Evolutionary conservation across 2,329 filamentous ascomycete species (phyloP).

Genomic region (Botryotinia narcissicola): DNA sequence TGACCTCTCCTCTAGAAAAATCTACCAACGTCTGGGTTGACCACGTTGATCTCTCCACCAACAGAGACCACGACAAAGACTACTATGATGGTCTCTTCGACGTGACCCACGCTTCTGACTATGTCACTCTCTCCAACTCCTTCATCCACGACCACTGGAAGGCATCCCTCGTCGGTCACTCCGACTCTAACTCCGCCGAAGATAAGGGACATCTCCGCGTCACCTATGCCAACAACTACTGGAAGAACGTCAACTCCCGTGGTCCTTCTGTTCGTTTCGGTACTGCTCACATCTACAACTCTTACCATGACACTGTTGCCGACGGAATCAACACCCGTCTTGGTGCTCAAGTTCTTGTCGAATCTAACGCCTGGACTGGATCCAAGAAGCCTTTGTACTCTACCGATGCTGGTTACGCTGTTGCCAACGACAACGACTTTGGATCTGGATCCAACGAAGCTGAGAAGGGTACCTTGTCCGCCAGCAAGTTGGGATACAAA

Average conservation of each 20-base stretch:
- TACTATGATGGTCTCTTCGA: constrained; percentile 46
- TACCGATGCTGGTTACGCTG: constrained; percentile 42
- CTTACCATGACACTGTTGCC: constrained; percentile 13
- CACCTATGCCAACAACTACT: constrained; percentile 32
- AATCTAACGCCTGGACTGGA: constrained; percentile 50
- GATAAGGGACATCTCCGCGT: constrained; percentile 35
- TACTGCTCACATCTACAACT: constrained; percentile 15
- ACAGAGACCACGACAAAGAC: constrained; percentile 43
- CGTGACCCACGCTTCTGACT: constrained; percentile 46
- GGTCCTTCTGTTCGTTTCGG: constrained; percentile 13
- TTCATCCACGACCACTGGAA: constrained; percentile 45
- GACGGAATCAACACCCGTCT: constrained; percentile 53
- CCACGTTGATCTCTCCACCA: constrained; percentile 35
- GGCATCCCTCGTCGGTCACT: constrained; percentile 35
- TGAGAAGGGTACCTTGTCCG: constrained; percentile 46
- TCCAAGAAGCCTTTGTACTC: constrained; percentile 41
- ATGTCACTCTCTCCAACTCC: constrained; percentile 44
- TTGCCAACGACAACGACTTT: constrained; percentile 47
- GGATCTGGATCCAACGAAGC: constrained; percentile 49
- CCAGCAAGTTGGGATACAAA: constrained; percentile 46
- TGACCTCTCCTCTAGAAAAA: neutral
- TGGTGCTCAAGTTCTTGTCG: constrained; percentile 56
- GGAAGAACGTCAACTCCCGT: constrained; percentile 16
- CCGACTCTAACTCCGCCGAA: constrained; percentile 33
- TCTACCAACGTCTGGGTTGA: constrained; percentile 20